phyloP scores from a whole-genome alignment of 2,329 filamentous ascomycete species.

The Leptographium flavum region DNA sequence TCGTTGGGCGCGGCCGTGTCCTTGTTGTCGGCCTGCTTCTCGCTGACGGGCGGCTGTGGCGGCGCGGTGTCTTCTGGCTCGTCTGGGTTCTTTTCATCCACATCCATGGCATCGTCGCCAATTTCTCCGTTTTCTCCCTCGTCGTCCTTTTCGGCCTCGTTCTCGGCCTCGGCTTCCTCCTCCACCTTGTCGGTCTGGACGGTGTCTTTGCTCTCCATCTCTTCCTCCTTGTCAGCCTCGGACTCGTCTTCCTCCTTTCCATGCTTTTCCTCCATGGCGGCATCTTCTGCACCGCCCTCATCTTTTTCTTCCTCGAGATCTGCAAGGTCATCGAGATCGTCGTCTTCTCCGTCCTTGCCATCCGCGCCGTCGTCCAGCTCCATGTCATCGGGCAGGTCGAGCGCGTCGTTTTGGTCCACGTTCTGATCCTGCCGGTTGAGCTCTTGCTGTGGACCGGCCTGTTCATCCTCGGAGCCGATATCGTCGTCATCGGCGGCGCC shows the following conservation, averaged over 20 bases:
- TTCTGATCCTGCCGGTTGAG: slow-evolving; percentile 55
- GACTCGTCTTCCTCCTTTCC: slow-evolving; percentile 29
- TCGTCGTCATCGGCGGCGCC: slow-evolving; percentile 44
- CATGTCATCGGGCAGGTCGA: slow-evolving; percentile 81
- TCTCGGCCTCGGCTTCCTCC: slow-evolving; percentile 29
- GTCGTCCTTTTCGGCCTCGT: slow-evolving; percentile 31
- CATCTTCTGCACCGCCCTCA: slow-evolving; percentile 75
- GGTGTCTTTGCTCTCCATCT: slow-evolving; percentile 20
- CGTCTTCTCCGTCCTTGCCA: slow-evolving; percentile 34
- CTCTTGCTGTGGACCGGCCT: slow-evolving; percentile 39
- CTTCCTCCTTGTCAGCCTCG: slow-evolving; percentile 31
- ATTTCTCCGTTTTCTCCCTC: slow-evolving; percentile 23
- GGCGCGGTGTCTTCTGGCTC: slow-evolving; percentile 30
- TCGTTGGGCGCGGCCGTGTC: slow-evolving; percentile 53
- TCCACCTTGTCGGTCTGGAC: slow-evolving; percentile 33
- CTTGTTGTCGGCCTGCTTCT: slow-evolving; percentile 38
- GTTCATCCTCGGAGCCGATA: slow-evolving; percentile 44
- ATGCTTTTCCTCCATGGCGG: slow-evolving; percentile 65
- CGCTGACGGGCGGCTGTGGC: slow-evolving; percentile 14
- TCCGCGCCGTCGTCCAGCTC: slow-evolving; percentile 59
- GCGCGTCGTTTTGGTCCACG: slow-evolving; percentile 63
- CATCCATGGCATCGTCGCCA: slow-evolving; percentile 30
- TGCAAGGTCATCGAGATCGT: slow-evolving; percentile 36
- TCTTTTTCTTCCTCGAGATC: slow-evolving; percentile 60
- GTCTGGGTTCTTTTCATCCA: slow-evolving; percentile 38